Conservation (phyloP, 108 stramenopile genomes). For the Cyclotella choctawhatcheeana region DNA sequence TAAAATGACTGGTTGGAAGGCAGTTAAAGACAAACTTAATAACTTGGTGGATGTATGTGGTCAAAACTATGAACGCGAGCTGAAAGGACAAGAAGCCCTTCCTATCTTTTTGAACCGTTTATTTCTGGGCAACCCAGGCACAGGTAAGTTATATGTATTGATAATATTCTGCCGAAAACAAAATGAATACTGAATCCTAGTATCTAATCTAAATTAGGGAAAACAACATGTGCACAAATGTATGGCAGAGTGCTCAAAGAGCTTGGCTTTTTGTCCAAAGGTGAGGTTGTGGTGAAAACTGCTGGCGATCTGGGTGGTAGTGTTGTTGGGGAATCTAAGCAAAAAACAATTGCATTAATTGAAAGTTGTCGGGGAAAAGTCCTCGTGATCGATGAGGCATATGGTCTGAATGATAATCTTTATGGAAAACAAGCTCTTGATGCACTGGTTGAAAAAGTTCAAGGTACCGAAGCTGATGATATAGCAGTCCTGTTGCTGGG, state of each 20-base stretch:
- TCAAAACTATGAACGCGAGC: constrained; percentile 57
- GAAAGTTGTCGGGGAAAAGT: constrained; percentile 63
- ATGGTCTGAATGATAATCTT: constrained; percentile 52
- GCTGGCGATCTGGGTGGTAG: constrained; percentile 70
- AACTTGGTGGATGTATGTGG: constrained; percentile 51
- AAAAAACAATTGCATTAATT: constrained; percentile 60
- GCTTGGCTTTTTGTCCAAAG: constrained; percentile 71
- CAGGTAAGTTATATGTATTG: constrained; percentile 48
- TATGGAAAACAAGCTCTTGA: constrained; percentile 71
- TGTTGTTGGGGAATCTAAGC: constrained; percentile 59
- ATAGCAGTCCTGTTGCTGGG: constrained; percentile 79
- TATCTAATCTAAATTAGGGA: background rate
- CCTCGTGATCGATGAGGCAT: constrained; percentile 84
- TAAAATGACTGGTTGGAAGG: constrained; percentile 40
- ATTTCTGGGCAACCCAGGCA: constrained; percentile 82
- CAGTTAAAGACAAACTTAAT: constrained; percentile 46
- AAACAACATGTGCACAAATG: constrained; percentile 69
- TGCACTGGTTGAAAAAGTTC: constrained; percentile 78
- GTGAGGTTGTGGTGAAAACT: constrained; percentile 67
- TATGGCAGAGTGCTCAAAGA: constrained; percentile 69
- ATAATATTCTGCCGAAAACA: background rate
- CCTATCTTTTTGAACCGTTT: constrained; percentile 65
- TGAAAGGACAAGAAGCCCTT: constrained; percentile 42
- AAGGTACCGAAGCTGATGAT: constrained; percentile 71
- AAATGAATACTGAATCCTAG: background rate